Evolutionary conservation across 768 basidiomycete species (phyloP).

Genomic region (Termitomyces titanicus): DNA sequence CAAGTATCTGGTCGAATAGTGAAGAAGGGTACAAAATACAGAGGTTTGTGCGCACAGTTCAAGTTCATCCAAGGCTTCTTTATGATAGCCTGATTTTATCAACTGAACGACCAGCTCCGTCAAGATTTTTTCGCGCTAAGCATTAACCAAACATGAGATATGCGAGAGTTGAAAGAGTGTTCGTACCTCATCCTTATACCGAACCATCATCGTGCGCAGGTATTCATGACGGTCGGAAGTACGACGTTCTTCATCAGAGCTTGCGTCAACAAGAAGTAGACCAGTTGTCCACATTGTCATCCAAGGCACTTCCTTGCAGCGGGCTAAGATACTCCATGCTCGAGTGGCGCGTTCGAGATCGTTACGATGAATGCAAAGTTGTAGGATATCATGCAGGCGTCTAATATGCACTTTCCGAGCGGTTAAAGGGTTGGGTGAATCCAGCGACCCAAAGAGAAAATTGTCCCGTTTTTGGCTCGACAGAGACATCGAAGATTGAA

Average conservation of each 20-base stretch:
- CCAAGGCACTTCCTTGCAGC: slow-evolving; percentile 81
- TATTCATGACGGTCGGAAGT: slow-evolving; percentile 48
- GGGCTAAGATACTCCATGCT: slow-evolving; percentile 71
- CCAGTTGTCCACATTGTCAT: slow-evolving; percentile 66
- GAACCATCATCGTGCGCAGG: slow-evolving; percentile 69
- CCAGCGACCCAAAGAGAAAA: slow-evolving; percentile 64
- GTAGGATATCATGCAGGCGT: slow-evolving; percentile 70
- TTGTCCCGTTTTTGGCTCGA: slow-evolving; percentile 20
- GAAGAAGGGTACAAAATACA: neutral
- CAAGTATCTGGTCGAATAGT: slow-evolving; percentile 54
- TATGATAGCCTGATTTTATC: slow-evolving; percentile 51
- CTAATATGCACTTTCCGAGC: slow-evolving; percentile 70
- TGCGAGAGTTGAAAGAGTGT: slow-evolving; percentile 15
- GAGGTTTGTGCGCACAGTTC: slow-evolving; percentile 58
- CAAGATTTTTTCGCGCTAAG: slow-evolving; percentile 70
- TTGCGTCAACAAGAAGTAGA: slow-evolving; percentile 47
- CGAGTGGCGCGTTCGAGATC: slow-evolving; percentile 61
- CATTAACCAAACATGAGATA: neutral
- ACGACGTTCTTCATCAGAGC: slow-evolving; percentile 23
- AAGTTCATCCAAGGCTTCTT: slow-evolving; percentile 78
- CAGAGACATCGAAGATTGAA: slow-evolving; percentile 23
- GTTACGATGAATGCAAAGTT: slow-evolving; percentile 63
- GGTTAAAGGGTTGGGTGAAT: slow-evolving; percentile 44
- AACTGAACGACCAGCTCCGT: slow-evolving; percentile 72
- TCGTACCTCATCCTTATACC: slow-evolving; percentile 58